Evolutionary conservation across 208 protist species (phyloP), one percentile per base, ranked within the genome.

Genomic region (Trypanosoma avium): DNA sequence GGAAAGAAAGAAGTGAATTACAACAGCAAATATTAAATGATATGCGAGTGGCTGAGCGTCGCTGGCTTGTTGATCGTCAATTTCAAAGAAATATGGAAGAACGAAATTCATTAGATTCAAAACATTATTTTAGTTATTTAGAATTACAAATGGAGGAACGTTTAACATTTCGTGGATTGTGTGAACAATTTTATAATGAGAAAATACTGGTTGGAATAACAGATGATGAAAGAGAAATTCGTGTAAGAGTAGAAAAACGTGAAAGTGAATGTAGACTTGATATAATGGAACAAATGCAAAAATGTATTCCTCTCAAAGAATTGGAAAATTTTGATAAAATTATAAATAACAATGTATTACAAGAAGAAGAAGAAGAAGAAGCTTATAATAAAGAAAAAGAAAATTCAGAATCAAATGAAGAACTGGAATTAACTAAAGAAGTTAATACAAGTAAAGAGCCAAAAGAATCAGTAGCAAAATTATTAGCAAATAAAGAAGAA

Each of bases 11-110:
- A 9, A 35, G 59, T 15, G 68, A 73, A 50, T 22, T 21, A 22
- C 42, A 63, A 35, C 9, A 69, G 36, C 19, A 46, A 17, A 8
- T 56, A 21, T 21, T 79, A 22, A 17, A 24, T 5, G 73, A 79
- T 21, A 70, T 70, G 45, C 48, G 67, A 10, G 4, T 61, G 21
- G 22, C 45, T 26, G 60, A 67, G 32, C 65, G 71, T 21, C 65
- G 56, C 9, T 67, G 61, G 68, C 68, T 79, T 54, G 68, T 75
- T 59, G 68, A 79, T 5, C 61, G 73, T 26, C 62, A 75, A 49
- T 66, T 61, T 54, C 55, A 71, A 35, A 49, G 61, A 13, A 75
- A 75, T 48, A 61, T 75, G 22, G 68, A 79, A 12, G 73, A 79
- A 43, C 49, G 73, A 22, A 58, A 46, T 22, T 40, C 59, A 17